Evolutionary conservation across 2,329 filamentous ascomycete genomes (phyloP), one percentile per base, ranked within the genome.

Genomic region (Neobulgaria alba): DNA sequence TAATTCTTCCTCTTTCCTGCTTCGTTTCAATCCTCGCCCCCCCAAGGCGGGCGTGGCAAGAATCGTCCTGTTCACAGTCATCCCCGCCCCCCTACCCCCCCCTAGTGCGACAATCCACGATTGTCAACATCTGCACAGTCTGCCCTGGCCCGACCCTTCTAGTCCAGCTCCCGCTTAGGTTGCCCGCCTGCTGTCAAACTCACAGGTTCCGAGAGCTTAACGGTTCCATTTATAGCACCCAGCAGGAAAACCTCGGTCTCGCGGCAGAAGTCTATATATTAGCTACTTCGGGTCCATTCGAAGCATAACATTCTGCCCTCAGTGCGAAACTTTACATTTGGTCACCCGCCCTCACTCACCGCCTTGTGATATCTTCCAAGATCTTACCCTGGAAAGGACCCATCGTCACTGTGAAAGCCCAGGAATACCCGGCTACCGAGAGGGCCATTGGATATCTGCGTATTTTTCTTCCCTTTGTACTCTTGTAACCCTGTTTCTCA

Each of bases 401-500:
- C 49, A 48, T 44, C 31, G 29, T 38, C 39, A 40, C 45, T 45
- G 36, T 45, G 44, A 36, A 40, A n/a, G 31, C 29, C 33, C 19
- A 43, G 43, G 43, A 43, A 44, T 41, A 48, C 35, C 47, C 40
- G 26, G 36, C 41, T 32, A 38, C 38, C 39, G 36, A 33, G 15
- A 29, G 20, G 38, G 43, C 48, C 23, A 26, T 26, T 26, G 45
- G 40, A 47, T 31, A 38, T 42, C 38, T 19, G 33, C 36, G 38
- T 52, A 40, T 35, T 44, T 49, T 18, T 29, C 52, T 51, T 53
- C 41, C 41, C 48, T 20, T 48, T 51, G 43, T 50, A 43, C 41
- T 45, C 40, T 52, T 47, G 47, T 51, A 48, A 45, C 47, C 45
- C 34, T 46, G 31, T 50, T 37, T 53, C 42, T 54, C 49, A 43